These are phyloP conservation scores for Phytophthora boehmeriae DNA, from an alignment of 352 stramenopile species.

Conservation along the genomic window DNA sequence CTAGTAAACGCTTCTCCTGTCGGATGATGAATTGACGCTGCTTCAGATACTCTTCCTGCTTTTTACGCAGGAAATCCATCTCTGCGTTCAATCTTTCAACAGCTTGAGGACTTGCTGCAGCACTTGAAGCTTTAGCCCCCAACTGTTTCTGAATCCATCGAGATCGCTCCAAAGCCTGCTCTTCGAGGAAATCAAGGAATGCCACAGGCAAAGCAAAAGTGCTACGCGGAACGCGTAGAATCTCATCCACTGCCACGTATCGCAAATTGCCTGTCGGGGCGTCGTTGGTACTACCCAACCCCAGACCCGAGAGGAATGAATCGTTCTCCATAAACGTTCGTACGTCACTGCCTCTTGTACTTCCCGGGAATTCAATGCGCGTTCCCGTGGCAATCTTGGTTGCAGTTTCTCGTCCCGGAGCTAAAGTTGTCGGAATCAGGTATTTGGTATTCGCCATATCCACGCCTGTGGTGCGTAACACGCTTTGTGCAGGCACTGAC, in stretches of 20 bases:
- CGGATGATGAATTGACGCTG: conserved; percentile 80
- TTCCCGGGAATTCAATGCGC: conserved; percentile 21
- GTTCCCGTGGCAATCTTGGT: conserved; percentile 20
- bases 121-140: conserved; percentile 9
- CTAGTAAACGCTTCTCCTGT: conserved; percentile 67
- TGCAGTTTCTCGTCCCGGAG: conserved; percentile 38
- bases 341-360: conserved; percentile 36
- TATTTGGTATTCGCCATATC: conserved; percentile 84
- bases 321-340: conserved; percentile 66
- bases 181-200: conserved; percentile 77
- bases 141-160: conserved; percentile 59
- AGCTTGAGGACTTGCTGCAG: conserved; percentile 19
- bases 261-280: conserved; percentile 38
- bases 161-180: conserved; percentile 60
- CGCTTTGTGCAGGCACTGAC: conserved; percentile 47
- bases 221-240: conserved; percentile 70
- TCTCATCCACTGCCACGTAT: conserved; percentile 78
- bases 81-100: conserved; percentile 47
- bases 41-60: conserved; percentile 77
- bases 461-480: conserved; percentile 64
- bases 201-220: conserved; percentile 79
- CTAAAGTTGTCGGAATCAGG: conserved; percentile 67
- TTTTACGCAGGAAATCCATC: conserved; percentile 67
- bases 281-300: conserved; percentile 34
- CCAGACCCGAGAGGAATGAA: conserved; percentile 57